Evolutionary conservation across 2,329 filamentous ascomycete genomes (phyloP).

Genomic region (Seiridium cupressi): DNA sequence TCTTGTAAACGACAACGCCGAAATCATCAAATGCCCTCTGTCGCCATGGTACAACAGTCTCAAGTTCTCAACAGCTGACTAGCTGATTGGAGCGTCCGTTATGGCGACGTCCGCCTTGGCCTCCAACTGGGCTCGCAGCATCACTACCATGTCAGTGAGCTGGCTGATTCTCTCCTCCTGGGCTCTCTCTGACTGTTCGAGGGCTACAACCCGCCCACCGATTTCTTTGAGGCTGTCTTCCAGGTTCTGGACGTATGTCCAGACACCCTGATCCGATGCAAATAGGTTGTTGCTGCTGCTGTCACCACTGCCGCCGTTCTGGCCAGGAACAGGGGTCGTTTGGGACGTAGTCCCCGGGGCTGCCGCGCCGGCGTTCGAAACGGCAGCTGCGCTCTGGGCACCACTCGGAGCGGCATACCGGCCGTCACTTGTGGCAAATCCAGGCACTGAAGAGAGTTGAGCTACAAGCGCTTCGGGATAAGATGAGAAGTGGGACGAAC

Average conservation of each 20-base stretch:
- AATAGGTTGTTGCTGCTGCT: conserved; percentile 67
- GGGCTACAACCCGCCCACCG: conserved; percentile 39
- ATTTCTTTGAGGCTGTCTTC: conserved; percentile 57
- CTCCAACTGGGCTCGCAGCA: conserved; percentile 29
- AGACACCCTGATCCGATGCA: conserved; percentile 62
- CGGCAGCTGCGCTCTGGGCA: conserved; percentile 18
- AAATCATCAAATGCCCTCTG: neutral
- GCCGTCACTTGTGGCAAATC: conserved; percentile 27
- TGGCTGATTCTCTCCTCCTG: conserved; percentile 34
- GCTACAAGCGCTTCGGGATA: conserved; percentile 17
- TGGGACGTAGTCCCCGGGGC: conserved; percentile 24
- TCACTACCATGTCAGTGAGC: conserved; percentile 33
- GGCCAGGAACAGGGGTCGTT: conserved; percentile 46
- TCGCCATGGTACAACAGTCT: neutral
- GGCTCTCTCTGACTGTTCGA: conserved; percentile 38
- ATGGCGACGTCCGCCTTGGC: conserved; percentile 18
- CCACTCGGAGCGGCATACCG: conserved; percentile 22
- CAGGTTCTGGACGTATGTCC: conserved; percentile 69
- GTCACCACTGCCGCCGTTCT: conserved; percentile 56
- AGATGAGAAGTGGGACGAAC: conserved; percentile 38
- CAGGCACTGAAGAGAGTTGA: conserved; percentile 26
- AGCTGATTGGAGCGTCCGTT: neutral
- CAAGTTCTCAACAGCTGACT: neutral
- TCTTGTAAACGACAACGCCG: neutral
- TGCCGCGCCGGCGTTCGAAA: conserved; percentile 18